Evolutionary conservation across 148 eudicot genomes (phyloP).

Genomic region (Talinum fruticosum): DNA sequence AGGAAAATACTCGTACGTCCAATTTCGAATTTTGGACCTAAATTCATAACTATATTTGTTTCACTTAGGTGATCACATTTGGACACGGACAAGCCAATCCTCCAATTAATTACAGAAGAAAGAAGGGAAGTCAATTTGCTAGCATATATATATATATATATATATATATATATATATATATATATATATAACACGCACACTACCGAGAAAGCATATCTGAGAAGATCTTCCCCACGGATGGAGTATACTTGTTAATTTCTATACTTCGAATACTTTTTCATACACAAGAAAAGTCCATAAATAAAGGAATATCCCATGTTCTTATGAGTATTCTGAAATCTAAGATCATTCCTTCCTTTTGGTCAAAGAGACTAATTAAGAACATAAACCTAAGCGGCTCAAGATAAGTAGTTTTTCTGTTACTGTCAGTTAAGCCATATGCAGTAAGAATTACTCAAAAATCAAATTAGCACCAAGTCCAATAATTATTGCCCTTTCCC

Average conservation of each 20-base stretch:
- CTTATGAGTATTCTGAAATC: not conserved
- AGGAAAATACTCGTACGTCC: not conserved
- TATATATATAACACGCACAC: no score
- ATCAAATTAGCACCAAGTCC: not conserved
- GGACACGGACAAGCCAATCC: not conserved
- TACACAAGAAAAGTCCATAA: not conserved
- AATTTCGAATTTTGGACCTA: not conserved
- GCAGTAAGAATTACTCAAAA: conserved; percentile 2
- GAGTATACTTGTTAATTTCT: no score
- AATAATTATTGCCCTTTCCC: not conserved
- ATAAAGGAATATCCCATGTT: not conserved
- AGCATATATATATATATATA: no score
- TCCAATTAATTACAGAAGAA: not conserved
- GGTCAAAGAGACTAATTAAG: no score
- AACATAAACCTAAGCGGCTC: not conserved
- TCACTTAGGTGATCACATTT: not conserved
- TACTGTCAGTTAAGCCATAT: conserved; percentile 1
- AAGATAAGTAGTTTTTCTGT: not conserved
- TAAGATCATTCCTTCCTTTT: no score
- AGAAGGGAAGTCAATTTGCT: not conserved
- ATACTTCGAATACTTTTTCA: no score
- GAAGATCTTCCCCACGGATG: no score
- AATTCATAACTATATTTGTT: not conserved
- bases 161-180: no score
- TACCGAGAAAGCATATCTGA: no score